Percentiles rank a stretch among this genome's conserved stretches.
phyloP scores from a whole-genome alignment of 176 grass and related monocot genomes.

The Oropetium thomaeum region DNA sequence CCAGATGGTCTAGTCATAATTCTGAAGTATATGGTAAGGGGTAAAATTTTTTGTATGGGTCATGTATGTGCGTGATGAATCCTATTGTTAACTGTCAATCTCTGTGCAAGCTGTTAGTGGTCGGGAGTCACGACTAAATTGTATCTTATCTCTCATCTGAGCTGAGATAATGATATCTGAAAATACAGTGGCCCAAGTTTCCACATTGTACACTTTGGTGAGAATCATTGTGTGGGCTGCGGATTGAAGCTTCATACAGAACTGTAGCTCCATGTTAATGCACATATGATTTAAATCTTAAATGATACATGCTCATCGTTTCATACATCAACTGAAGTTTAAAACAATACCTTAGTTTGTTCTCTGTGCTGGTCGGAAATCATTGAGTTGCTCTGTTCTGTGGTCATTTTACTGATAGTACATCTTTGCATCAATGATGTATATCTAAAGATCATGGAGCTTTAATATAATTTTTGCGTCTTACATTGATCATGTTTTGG shows the following conservation, averaged over 20 bases:
- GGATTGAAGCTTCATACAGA: neutral
- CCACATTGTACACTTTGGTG: neutral
- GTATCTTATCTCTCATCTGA: neutral
- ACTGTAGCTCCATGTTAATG: neutral
- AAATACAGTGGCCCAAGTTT: neutral
- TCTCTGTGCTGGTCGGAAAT: neutral
- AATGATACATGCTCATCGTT: too few relatives aligned
- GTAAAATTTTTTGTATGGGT: neutral
- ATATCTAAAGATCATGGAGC: neutral
- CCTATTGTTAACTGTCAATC: too few relatives aligned
- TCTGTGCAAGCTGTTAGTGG: neutral
- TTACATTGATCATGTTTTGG: conserved; percentile 2
- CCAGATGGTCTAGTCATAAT: neutral
- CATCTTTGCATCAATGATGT: conserved; percentile 8
- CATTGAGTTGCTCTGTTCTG: neutral
- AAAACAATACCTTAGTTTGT: neutral
- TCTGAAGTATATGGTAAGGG: neutral
- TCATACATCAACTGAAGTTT: neutral
- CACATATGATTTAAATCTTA: neutral
- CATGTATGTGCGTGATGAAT: neutral
- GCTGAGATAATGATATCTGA: neutral
- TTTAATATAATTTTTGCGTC: neutral
- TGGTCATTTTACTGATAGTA: neutral
- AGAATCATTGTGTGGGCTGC: neutral
- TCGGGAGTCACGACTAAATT: neutral